These are phyloP conservation scores for Coniochaeta sp. DNA, from an alignment of 2,329 filamentous ascomycete species.

Conservation along the genomic window DNA sequence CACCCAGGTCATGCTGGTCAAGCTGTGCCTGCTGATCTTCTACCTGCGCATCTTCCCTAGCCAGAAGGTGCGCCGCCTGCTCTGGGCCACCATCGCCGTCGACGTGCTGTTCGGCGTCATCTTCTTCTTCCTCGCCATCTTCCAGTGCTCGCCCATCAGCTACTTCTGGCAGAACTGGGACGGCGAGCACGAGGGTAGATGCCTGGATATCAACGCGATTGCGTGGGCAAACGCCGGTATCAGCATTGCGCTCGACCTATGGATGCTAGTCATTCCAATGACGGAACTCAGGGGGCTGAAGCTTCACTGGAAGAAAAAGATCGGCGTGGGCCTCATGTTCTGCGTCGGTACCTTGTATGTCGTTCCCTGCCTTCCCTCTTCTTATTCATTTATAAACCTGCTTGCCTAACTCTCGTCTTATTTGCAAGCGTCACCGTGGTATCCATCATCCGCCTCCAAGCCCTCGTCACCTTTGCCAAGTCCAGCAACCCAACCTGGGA, in stretches of 20 bases:
- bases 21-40: conserved; percentile 42
- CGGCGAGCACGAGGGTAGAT: conserved; percentile 33
- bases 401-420: neutral
- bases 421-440: conserved; percentile 17
- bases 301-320: conserved; percentile 37
- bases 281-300: conserved; percentile 29
- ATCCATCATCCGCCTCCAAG: conserved; percentile 21
- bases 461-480: conserved; percentile 20
- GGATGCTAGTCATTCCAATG: conserved; percentile 33
- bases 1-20: conserved; percentile 31
- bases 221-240: conserved; percentile 39
- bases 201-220: conserved; percentile 36
- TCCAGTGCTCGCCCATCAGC: conserved; percentile 40
- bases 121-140: conserved; percentile 31
- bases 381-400: too few relatives aligned
- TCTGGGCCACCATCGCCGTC: conserved; percentile 31
- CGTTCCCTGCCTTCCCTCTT: neutral
- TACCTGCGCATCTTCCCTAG: conserved; percentile 44
- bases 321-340: conserved; percentile 38
- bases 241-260: conserved; percentile 33
- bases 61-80: conserved; percentile 22
- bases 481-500: conserved; percentile 23
- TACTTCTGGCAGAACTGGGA: conserved; percentile 45
- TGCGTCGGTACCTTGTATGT: conserved; percentile 30
- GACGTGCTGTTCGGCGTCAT: conserved; percentile 25